These are phyloP conservation scores for Solanum pinnatisectum DNA, from an alignment of 257 asterid genomes.

Conservation along the genomic window DNA sequence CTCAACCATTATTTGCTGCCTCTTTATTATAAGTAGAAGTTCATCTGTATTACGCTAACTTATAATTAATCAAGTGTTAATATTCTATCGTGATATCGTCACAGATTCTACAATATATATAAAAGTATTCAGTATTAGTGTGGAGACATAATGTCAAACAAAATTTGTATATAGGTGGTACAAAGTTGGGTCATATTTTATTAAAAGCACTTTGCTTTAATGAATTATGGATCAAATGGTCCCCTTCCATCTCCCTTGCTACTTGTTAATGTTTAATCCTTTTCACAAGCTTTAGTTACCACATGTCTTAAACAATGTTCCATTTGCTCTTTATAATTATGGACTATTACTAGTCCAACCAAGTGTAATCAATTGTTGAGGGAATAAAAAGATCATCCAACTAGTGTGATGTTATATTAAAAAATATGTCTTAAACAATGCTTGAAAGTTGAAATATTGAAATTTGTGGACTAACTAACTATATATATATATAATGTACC, in stretches of 20 bases:
- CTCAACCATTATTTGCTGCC: not conserved
- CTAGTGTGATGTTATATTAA: not conserved
- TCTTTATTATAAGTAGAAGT: not conserved
- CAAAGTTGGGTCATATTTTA: not conserved
- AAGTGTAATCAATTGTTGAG: not conserved
- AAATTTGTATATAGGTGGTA: not conserved
- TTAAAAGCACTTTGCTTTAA: not conserved
- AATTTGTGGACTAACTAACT: not conserved
- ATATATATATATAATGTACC: not conserved
- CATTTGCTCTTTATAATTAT: not conserved
- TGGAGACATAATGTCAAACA: not conserved
- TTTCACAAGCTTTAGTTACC: constrained; percentile 3
- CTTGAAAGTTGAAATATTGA: not conserved
- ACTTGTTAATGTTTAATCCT: constrained; percentile 5
- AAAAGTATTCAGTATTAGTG: not conserved
- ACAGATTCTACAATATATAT: not conserved
- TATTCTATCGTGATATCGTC: not conserved
- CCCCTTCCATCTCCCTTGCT: constrained; percentile 4
- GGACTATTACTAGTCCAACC: not conserved
- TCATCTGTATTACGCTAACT: not conserved
- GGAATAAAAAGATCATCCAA: not conserved
- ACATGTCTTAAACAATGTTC: not conserved
- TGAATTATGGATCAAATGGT: constrained; percentile 19
- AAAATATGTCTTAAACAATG: not conserved
- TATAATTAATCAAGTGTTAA: not conserved